phyloP scores from a whole-genome alignment of 2,329 filamentous ascomycete genomes.

The Venturia aucupariae region DNA sequence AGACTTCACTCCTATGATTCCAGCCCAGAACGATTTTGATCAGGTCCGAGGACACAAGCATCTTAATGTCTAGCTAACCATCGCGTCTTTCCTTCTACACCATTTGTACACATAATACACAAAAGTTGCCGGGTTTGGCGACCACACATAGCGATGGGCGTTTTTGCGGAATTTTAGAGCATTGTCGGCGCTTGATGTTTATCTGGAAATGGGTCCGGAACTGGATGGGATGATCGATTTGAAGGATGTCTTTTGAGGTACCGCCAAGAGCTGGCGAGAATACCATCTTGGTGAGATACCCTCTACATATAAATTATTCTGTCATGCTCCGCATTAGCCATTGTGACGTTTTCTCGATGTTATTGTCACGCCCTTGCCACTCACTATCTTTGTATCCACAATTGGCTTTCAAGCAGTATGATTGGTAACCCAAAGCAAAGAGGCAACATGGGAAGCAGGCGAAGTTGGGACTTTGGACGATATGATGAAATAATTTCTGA shows the following conservation, averaged over 20 bases:
- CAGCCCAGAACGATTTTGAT: conserved; percentile 7
- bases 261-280: conserved; percentile 1
- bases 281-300: not conserved
- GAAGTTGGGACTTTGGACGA: no score
- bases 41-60: conserved; percentile 3
- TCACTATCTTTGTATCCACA: not conserved
- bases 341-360: not conserved
- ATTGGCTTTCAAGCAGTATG: no score
- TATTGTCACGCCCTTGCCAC: not conserved
- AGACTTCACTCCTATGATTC: conserved; percentile 40
- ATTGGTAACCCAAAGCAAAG: no score
- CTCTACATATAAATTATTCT: not conserved
- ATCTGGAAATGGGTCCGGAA: not conserved
- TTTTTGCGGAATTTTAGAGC: conserved; percentile 6
- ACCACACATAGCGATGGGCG: conserved; percentile 1
- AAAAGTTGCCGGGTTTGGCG: not conserved
- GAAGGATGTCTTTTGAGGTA: not conserved
- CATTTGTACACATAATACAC: conserved; percentile 2
- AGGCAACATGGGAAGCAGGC: no score
- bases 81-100: not conserved
- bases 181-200: not conserved
- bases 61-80: not conserved
- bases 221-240: not conserved
- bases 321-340: not conserved
- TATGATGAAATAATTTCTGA: no score